phyloP scores from a whole-genome alignment of 768 basidiomycete genomes.

The Rhizopogon sp. region DNA sequence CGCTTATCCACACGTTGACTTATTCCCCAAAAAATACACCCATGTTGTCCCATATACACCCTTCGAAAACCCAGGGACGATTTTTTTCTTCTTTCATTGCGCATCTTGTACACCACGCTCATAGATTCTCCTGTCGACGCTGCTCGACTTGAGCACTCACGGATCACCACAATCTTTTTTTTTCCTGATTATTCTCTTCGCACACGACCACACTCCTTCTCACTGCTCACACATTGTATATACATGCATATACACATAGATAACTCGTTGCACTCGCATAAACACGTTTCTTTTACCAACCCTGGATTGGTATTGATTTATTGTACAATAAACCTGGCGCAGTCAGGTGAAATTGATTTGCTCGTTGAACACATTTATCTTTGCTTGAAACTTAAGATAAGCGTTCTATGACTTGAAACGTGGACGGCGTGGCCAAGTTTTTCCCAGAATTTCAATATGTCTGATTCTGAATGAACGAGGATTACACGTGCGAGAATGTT shows the following conservation, averaged over 20 bases:
- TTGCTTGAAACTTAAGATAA: neutral
- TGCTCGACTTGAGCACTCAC: slow-evolving; percentile 15
- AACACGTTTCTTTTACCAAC: slow-evolving; percentile 16
- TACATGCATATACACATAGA: slow-evolving; percentile 34
- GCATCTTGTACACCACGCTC: slow-evolving; percentile 4
- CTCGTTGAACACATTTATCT: neutral
- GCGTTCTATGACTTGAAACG: neutral
- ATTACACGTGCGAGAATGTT: neutral
- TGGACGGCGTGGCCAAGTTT: neutral
- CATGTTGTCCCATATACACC: slow-evolving; percentile 1
- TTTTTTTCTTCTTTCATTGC: neutral
- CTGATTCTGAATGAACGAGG: neutral
- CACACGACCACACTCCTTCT: slow-evolving; percentile 21
- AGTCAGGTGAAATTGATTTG: slow-evolving; percentile 22
- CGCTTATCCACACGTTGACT: neutral
- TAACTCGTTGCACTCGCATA: slow-evolving; percentile 14
- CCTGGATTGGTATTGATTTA: slow-evolving; percentile 30
- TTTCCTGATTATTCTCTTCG: slow-evolving; percentile 3
- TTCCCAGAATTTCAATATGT: neutral
- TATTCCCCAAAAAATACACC: slow-evolving; percentile 1
- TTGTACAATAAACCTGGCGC: slow-evolving; percentile 26
- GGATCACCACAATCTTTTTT: slow-evolving; percentile 17
- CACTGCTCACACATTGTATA: slow-evolving; percentile 29
- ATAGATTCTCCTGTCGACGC: slow-evolving; percentile 6
- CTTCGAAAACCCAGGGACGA: slow-evolving; percentile 15